A percentile compares a stretch with the other conserved stretches of the same genome.
phyloP scores from a whole-genome alignment of 106 monocot species.

The Platanthera guangdongensis region DNA sequence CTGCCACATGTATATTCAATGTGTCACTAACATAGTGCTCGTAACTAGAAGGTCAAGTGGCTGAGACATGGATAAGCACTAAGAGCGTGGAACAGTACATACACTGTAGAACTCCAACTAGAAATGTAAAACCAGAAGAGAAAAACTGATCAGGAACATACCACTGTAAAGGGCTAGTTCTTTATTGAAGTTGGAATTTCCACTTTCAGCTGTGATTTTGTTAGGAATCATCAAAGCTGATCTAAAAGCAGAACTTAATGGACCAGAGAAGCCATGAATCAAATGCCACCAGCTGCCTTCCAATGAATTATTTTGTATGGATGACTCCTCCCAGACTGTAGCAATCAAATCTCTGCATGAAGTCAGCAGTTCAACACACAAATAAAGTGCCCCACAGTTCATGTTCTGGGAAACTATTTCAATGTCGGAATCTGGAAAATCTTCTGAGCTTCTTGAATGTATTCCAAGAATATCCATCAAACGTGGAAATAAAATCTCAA shows the following conservation, averaged over 20 bases:
- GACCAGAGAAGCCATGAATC: slow-evolving; percentile 34
- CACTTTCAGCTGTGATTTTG: slow-evolving; percentile 6
- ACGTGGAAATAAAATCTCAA: slow-evolving; percentile 46
- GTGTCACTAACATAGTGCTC: no score
- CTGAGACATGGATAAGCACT: neutral
- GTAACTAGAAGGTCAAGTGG: no score
- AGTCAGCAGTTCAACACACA: slow-evolving; percentile 64
- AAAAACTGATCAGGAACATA: slow-evolving; percentile 14
- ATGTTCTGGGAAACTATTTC: slow-evolving; percentile 12
- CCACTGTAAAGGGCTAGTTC: slow-evolving; percentile 35
- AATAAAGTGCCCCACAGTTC: slow-evolving; percentile 69
- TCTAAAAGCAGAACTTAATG: slow-evolving; percentile 39
- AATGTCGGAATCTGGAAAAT: slow-evolving; percentile 3
- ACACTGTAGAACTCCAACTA: neutral
- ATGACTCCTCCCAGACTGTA: slow-evolving; percentile 17
- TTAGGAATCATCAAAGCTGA: slow-evolving; percentile 18
- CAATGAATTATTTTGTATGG: slow-evolving; percentile 11
- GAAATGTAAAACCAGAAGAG: neutral
- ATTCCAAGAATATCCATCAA: slow-evolving; percentile 55
- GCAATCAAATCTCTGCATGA: slow-evolving; percentile 52
- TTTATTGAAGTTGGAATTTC: slow-evolving; percentile 7
- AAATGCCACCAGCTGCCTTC: slow-evolving; percentile 46
- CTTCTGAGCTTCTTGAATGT: slow-evolving; percentile 6
- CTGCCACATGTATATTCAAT: no score
- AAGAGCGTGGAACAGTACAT: neutral